These are phyloP conservation scores for Elsinoe perseae DNA, from an alignment of 2,329 filamentous ascomycete genomes.

Conservation along the genomic window DNA sequence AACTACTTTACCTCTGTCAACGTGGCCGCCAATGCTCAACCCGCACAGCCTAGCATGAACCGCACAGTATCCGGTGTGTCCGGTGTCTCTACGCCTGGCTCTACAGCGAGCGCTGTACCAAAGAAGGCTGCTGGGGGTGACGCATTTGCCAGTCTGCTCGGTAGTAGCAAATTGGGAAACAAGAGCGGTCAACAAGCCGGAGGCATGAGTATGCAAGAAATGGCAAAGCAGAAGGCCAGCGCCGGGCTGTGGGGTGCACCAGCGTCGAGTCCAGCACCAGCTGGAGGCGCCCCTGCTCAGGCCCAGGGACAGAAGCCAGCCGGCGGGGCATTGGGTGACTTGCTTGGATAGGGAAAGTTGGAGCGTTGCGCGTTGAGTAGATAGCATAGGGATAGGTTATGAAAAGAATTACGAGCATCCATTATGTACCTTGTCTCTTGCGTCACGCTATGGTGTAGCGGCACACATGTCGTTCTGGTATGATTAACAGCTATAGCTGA, in stretches of 20 bases:
- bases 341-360: conserved; percentile 37
- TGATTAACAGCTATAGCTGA: too few relatives aligned
- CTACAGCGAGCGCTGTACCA: conserved; percentile 32
- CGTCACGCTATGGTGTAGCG: too few relatives aligned
- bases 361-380: neutral
- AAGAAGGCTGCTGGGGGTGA: conserved; percentile 57
- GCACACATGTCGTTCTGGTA: too few relatives aligned
- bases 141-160: conserved; percentile 84
- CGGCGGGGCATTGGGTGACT: conserved; percentile 33
- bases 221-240: conserved; percentile 96
- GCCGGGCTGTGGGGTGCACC: conserved; percentile 77
- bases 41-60: conserved; percentile 31
- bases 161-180: conserved; percentile 46
- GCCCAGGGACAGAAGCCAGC: conserved; percentile 22
- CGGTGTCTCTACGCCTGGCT: conserved; percentile 30
- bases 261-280: conserved; percentile 16
- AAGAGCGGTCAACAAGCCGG: conserved; percentile 46
- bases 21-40: conserved; percentile 30
- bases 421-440: neutral
- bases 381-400: conserved; percentile 6
- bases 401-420: neutral
- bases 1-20: conserved; percentile 91
- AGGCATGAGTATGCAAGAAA: conserved; percentile 77
- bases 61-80: conserved; percentile 22
- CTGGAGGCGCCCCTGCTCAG: conserved; percentile 10